Base-by-base conservation (phyloP, 1,284 basidiomycete species). In the Grifola frondosa region DNA sequence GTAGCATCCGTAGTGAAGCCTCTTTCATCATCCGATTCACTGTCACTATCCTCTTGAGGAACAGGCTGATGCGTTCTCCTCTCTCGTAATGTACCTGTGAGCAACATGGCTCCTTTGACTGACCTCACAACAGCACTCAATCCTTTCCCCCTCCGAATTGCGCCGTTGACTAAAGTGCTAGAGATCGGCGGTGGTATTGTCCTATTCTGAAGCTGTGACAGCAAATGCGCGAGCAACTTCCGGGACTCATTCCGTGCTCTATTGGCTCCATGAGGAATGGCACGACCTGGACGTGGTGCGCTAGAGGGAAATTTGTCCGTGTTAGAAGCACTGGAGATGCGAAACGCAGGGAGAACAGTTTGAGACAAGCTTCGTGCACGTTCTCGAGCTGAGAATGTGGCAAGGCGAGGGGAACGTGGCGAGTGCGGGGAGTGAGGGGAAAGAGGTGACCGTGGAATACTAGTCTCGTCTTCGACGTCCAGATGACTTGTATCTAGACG, bases 1-100 rank as follows among this genome's bases (percentile, higher is more conserved):
- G 84, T 83, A 15, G 61, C 61, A 47, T 86, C 80, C 15, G 84
- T 81, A 5, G 75, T 75, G 58, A 79, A 85, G 3, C 49, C 54
- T 13, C 60, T 54, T 9, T 59, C 59, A 8, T 65, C 63, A 23
- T 75, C 75, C 12, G 75, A 72, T 19, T 79, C 80, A 12, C 75
- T 76, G 52, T 78, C 77, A 25, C 48, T 61, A 41, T 67, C 69
- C 9, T 75, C 73, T 33, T 65, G 63, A 13, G 49, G 31, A 15
- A 51, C 20, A 9, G 41, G 42, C 33, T 51, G 49, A 38, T 45
- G 45, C 15, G 44, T 49, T 22, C 49, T 53, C 12, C 38, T 53
- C 39, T 49, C 60, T 48, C 48, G 48, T 40, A 53, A 59, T 15
- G 54, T 52, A 26, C 56, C 57, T 26, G 65, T 65, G 21, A 69